Evolutionary conservation across 2,329 filamentous ascomycete species (phyloP), one percentile per base, ranked within the genome.

Genomic region (Phyllosticta paracitricarpa): DNA sequence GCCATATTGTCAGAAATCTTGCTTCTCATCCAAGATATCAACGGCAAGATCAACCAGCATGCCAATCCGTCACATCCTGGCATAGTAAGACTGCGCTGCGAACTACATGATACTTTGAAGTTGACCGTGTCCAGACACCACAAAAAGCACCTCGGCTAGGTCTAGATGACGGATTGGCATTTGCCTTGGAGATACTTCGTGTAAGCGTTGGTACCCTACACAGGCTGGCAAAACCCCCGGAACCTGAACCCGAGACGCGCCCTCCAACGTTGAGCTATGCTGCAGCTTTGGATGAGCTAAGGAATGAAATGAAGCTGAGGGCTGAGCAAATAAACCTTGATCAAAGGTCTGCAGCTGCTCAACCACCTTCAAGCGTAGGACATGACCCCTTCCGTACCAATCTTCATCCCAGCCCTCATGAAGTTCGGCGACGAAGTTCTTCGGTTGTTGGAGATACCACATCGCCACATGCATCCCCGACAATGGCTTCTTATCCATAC

Each of bases 401-500:
- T 35, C 53, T 28, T 40, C 54, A 24, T 24, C 54, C 53, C 54
- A 48, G 48, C n/a, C 35, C 24, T 56, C 26, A 28, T 40, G 58
- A 60, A 28, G 58, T 51, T 56, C 30, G 55, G 35, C 58, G 58
- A n/a, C 51, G 58, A 60, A 60, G 54, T 48, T 60, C 56, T 54
- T 54, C 55, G 52, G 54, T 54, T 51, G 56, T 54, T 60, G 52
- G 53, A 35, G 58, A 56, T 51, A 35, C 58, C 56, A 19, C 56
- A 17, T 60, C 58, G 54, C 58, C 58, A 40, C 58, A 48, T 51
- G 53, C 55, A 24, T 60, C 58, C 33, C 58, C 58, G 30, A 28
- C 58, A 14, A 48, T n/a, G 40, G 40, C 17, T 5, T 48, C 40
- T 51, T 35, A 35, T 52, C 53, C 58, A 56, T 40, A 35, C 26